Conservation (phyloP, 2,329 filamentous ascomycete species). For the Talaromyces rugulosus region DNA sequence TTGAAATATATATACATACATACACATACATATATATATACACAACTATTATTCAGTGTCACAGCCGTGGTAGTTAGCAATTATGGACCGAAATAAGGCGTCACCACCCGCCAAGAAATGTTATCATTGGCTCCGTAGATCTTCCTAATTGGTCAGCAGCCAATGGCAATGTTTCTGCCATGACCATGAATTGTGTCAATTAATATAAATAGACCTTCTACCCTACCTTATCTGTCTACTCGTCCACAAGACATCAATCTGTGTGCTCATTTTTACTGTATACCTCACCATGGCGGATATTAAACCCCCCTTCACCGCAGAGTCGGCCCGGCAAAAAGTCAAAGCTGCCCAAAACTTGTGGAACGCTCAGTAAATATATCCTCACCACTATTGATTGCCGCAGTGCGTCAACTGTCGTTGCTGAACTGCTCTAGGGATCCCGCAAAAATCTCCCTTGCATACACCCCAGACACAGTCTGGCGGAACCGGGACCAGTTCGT, state of each 20-base stretch:
- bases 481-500: slow-evolving; percentile 71
- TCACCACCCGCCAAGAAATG: not conserved
- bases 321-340: slow-evolving; percentile 70
- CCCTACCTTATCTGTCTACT: too few species aligned
- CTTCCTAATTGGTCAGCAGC: slow-evolving; percentile 5
- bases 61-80: too few species aligned
- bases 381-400: not conserved
- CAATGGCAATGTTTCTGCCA: not conserved
- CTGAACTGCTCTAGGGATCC: slow-evolving; percentile 53
- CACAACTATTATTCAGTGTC: not conserved
- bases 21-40: not conserved
- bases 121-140: slow-evolving; percentile 9
- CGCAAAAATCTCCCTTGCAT: slow-evolving; percentile 61
- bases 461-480: slow-evolving; percentile 75
- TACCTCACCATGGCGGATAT: slow-evolving; percentile 33
- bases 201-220: not conserved
- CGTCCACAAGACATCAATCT: not conserved
- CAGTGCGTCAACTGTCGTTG: not conserved
- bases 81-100: not conserved
- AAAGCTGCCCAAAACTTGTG: slow-evolving; percentile 79
- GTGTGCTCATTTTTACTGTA: not conserved
- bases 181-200: not conserved
- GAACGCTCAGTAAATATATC: slow-evolving; percentile 64
- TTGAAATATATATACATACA: too few species aligned
- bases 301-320: slow-evolving; percentile 68